Evolutionary conservation across 2,329 filamentous ascomycete genomes (phyloP), one percentile per base, ranked within the genome.

Genomic region (Colletotrichum orbiculare): DNA sequence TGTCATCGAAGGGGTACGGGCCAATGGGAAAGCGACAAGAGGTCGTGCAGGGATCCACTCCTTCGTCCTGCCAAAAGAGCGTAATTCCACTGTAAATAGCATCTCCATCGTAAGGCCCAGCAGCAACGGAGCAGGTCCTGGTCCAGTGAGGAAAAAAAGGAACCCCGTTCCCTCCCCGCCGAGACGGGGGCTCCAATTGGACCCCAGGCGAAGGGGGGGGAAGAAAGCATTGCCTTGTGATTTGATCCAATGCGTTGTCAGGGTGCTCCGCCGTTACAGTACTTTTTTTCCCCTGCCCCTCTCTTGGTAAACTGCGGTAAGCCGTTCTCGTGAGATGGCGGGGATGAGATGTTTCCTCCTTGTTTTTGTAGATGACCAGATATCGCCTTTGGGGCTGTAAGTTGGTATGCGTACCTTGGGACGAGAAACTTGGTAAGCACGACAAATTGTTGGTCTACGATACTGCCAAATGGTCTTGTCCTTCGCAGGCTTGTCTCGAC

Each of bases 81-180:
- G 54, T 43, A 60, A 54, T 60, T 60, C 60, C 54, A 63, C 42
- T 62, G 62, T 55, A 56, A 62, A 55, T 57, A 57, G 58, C 41
- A 56, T 47, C 50, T 50, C 46, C 49, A 49, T 65, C 50, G 38
- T 53, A 50, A 61, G 4, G 25, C 25, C 25, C 41, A 38, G 61
- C 57, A 50, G 25, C n/a, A 17, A 34, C 56, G 17, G 12, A 50
- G 46, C 55, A 50, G 38, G 55, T 25, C 15, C 15, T 54, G 56
- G 17, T 54, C 60, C 54, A 59, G 54, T 60, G 46, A 61, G 45
- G 39, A 11, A 61, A 42, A 52, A 25, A 5, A 59, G 35, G 43
- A 47, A 25, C 25, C 25, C 25, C 3, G 59, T 39, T 41, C 52
- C 46, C 35, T 42, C 35, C 47, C 52, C 62, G 58, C 58, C 11